phyloP scores from a whole-genome alignment of 1,139 yeast genomes.

The Kodamaea suecica region DNA sequence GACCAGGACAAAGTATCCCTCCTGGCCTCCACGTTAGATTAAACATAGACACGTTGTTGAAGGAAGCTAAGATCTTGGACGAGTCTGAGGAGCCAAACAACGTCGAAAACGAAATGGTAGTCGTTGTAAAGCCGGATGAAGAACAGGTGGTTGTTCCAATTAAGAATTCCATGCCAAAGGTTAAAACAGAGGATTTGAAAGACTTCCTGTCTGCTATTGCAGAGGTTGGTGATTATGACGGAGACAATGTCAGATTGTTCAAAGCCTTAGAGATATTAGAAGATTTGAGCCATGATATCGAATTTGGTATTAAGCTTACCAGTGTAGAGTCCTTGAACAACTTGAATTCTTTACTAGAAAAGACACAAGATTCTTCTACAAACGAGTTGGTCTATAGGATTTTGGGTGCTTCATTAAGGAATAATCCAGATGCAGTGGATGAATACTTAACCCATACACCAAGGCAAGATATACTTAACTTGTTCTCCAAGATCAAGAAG shows the following conservation, averaged over 20 bases:
- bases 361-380: slow-evolving; percentile 14
- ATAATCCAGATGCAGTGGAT: slow-evolving; percentile 64
- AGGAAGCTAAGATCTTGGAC: slow-evolving; percentile 61
- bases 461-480: slow-evolving; percentile 11
- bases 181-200: slow-evolving; percentile 16
- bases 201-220: slow-evolving; percentile 29
- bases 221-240: slow-evolving; percentile 20
- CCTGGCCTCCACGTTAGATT: slow-evolving; percentile 73
- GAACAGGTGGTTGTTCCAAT: slow-evolving; percentile 11
- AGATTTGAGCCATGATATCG: slow-evolving; percentile 65
- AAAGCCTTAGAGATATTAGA: slow-evolving; percentile 46
- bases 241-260: slow-evolving; percentile 17
- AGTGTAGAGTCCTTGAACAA: slow-evolving; percentile 18
- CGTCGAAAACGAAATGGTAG: slow-evolving; percentile 8
- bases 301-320: slow-evolving; percentile 51
- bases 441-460: slow-evolving; percentile 18
- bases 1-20: slow-evolving; percentile 70
- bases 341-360: slow-evolving; percentile 17
- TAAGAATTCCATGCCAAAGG: slow-evolving; percentile 9
- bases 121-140: slow-evolving; percentile 8
- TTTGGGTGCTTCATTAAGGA: slow-evolving; percentile 60
- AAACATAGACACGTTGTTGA: slow-evolving; percentile 62
- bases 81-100: slow-evolving; percentile 11
- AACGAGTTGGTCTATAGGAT: slow-evolving; percentile 50
- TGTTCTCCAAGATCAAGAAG: slow-evolving; percentile 14